These are phyloP conservation scores for Solidago caesia DNA, from an alignment of 129 eudicot species.

Conservation along the genomic window DNA sequence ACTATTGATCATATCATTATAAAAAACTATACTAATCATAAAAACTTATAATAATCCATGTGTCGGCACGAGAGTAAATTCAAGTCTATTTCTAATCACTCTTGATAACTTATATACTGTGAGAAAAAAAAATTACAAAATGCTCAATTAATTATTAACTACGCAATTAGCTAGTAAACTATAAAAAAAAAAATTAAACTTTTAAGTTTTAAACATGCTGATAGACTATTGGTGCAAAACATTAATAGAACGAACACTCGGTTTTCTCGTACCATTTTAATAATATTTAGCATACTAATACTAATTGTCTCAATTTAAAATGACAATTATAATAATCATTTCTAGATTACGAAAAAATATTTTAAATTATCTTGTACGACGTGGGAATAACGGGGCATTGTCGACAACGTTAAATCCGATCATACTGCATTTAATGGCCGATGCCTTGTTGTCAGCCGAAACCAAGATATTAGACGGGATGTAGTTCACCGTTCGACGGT, in stretches of 20 bases:
- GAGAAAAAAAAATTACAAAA: too few species aligned
- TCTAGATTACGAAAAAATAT: slow-evolving; percentile 21
- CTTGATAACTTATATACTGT: too few species aligned
- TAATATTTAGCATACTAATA: slow-evolving; percentile 9
- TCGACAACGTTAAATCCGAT: slow-evolving; percentile 70
- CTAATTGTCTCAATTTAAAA: slow-evolving; percentile 3
- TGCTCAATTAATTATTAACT: too few species aligned
- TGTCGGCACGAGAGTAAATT: too few species aligned
- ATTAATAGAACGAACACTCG: background rate
- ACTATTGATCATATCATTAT: too few species aligned
- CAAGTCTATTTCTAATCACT: too few species aligned
- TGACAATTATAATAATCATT: slow-evolving; percentile 15
- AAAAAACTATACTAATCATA: too few species aligned
- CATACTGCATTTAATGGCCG: slow-evolving; percentile 52
- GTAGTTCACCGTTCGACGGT: slow-evolving; percentile 54
- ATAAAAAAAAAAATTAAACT: too few species aligned
- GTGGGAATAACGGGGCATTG: slow-evolving; percentile 38
- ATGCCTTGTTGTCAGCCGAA: slow-evolving; percentile 18
- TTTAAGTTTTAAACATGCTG: too few species aligned
- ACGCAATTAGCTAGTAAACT: too few species aligned
- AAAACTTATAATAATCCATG: too few species aligned
- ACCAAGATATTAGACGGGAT: slow-evolving; percentile 23
- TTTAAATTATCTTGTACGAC: slow-evolving; percentile 52
- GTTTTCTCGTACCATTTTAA: slow-evolving; percentile 25
- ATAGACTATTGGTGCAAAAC: too few species aligned